Conservation (phyloP, 805 yeast species). For the Metschnikowia aberdeeniae region DNA sequence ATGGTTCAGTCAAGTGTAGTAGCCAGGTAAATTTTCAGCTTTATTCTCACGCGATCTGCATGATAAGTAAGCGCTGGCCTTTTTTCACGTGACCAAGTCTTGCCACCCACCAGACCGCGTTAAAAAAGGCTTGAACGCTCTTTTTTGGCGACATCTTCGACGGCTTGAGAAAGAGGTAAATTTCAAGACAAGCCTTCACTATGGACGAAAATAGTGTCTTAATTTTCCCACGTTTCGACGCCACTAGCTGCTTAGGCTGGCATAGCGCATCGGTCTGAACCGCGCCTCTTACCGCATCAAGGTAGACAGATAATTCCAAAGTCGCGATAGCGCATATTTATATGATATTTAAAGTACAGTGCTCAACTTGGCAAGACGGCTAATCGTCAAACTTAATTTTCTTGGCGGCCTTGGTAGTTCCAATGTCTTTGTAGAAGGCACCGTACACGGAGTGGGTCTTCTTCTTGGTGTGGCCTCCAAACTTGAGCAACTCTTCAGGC, state of each 20-base stretch:
- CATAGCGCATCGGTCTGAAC: not conserved
- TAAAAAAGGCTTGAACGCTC: too few relatives aligned
- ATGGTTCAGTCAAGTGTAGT: conserved; percentile 1
- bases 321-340: not conserved
- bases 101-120: too few relatives aligned
- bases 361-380: not conserved
- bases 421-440: conserved; percentile 93
- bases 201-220: too few relatives aligned
- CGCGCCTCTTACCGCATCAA: not conserved
- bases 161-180: too few relatives aligned
- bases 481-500: conserved; percentile 90
- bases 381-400: conserved; percentile 73
- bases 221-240: too few relatives aligned
- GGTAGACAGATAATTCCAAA: not conserved
- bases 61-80: not conserved
- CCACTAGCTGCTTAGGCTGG: not conserved
- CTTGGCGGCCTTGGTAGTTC: conserved; percentile 75
- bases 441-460: conserved; percentile 98
- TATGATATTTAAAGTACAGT: not conserved
- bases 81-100: conserved; percentile 2
- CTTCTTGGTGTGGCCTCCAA: conserved; percentile 97
- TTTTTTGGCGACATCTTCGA: too few relatives aligned
- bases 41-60: not conserved
- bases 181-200: too few relatives aligned
- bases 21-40: not conserved